These are phyloP conservation scores for Miamiensis avidus DNA, from an alignment of 169 alveolate species.

Conservation along the genomic window DNA sequence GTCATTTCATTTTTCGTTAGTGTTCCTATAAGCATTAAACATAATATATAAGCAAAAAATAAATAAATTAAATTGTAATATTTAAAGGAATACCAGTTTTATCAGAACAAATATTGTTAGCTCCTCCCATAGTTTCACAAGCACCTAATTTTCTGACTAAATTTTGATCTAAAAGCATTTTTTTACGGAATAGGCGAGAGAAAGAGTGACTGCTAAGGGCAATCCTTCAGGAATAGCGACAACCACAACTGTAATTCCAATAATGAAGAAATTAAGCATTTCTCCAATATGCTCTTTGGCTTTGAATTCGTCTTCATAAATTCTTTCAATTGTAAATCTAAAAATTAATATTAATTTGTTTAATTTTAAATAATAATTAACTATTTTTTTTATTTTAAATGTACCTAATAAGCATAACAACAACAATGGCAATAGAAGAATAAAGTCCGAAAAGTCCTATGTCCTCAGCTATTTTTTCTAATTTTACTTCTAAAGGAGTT, in stretches of 20 bases:
- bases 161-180: constrained; percentile 80
- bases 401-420: neutral
- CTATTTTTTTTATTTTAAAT: neutral
- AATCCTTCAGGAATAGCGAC: constrained; percentile 91
- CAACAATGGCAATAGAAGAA: constrained; percentile 3
- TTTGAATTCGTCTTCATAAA: constrained; percentile 18
- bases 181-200: constrained; percentile 81
- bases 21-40: constrained; percentile 9
- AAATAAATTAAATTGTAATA: no score
- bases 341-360: neutral
- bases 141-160: constrained; percentile 82
- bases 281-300: constrained; percentile 29
- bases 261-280: constrained; percentile 53
- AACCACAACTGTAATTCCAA: constrained; percentile 83
- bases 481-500: constrained; percentile 75
- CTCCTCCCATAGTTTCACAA: constrained; percentile 90
- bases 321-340: constrained; percentile 44
- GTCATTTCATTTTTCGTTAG: constrained; percentile 46
- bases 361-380: no score
- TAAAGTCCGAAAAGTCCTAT: constrained; percentile 66
- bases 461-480: constrained; percentile 69
- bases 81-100: constrained; percentile 77
- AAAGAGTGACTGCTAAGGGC: constrained; percentile 84
- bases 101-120: constrained; percentile 82
- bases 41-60: neutral